Evolutionary conservation across 139 green algal genomes (phyloP).

Genomic region (Coelastrella sp.): DNA sequence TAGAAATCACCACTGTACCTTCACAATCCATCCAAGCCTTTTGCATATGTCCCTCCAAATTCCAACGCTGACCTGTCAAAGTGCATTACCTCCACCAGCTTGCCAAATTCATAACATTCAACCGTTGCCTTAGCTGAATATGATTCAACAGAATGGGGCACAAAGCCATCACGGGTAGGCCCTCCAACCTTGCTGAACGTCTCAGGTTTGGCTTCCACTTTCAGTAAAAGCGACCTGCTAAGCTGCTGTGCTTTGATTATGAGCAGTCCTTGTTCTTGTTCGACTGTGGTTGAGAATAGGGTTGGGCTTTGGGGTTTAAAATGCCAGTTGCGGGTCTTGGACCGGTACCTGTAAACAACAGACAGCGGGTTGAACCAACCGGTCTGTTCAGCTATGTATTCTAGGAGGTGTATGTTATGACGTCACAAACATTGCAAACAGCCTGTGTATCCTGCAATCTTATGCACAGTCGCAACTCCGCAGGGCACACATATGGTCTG

Average conservation of each 20-base stretch:
- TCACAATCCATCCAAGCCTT: not conserved
- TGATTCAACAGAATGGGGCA: constrained; percentile 19
- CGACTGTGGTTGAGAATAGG: not conserved
- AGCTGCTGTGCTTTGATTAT: constrained; percentile 15
- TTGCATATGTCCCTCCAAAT: constrained; percentile 36
- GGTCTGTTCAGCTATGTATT: no score
- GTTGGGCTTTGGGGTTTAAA: constrained; percentile 11
- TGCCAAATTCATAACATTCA: constrained; percentile 2
- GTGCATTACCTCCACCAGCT: not conserved
- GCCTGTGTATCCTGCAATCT: no score
- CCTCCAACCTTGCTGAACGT: constrained; percentile 23
- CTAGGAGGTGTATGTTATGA: no score
- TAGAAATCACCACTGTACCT: no score
- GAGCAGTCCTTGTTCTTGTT: not conserved
- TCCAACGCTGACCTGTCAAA: constrained; percentile 31
- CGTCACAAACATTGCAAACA: no score
- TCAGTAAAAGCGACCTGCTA: not conserved
- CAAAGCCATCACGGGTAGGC: constrained; percentile 17
- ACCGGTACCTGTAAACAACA: constrained; percentile 6
- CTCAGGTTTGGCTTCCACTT: not conserved
- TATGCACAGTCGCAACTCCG: no score
- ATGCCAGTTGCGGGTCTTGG: not conserved
- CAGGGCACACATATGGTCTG: no score
- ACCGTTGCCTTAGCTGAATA: constrained; percentile 6
- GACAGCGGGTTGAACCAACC: not conserved